Conservation (phyloP, 2,329 filamentous ascomycete species). For the Calonectria henricotiae region DNA sequence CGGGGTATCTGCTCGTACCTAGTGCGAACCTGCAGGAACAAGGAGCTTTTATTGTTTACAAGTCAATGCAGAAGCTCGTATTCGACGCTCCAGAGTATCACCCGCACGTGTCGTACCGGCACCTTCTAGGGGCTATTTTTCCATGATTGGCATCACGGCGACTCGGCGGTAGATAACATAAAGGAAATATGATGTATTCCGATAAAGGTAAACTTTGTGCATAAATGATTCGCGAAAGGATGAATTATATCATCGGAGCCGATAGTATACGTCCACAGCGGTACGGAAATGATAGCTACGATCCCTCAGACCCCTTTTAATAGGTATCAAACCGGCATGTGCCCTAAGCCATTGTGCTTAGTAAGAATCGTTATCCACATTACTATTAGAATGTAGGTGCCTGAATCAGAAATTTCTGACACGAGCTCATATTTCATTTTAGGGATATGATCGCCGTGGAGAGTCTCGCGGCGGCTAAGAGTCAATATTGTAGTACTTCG, state of each 20-base stretch:
- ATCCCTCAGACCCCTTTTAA: too few relatives aligned
- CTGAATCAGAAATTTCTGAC: not conserved
- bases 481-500: not conserved
- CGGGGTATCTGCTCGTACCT: conserved; percentile 1
- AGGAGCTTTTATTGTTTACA: not conserved
- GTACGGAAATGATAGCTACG: too few relatives aligned
- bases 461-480: not conserved
- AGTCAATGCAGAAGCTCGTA: conserved; percentile 16
- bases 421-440: not conserved
- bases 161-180: not conserved
- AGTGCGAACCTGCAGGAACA: not conserved
- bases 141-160: conserved; percentile 13
- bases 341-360: too few relatives aligned
- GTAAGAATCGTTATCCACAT: not conserved
- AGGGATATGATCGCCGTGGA: not conserved
- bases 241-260: too few relatives aligned
- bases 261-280: too few relatives aligned
- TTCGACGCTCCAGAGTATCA: conserved; percentile 7
- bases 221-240: too few relatives aligned
- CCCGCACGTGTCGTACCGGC: conserved; percentile 9
- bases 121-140: not conserved
- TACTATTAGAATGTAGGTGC: not conserved
- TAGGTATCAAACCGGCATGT: too few relatives aligned
- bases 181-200: not conserved
- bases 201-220: too few relatives aligned